Conservation (phyloP, 768 basidiomycete species). For the Rossbeevera mucosa region DNA sequence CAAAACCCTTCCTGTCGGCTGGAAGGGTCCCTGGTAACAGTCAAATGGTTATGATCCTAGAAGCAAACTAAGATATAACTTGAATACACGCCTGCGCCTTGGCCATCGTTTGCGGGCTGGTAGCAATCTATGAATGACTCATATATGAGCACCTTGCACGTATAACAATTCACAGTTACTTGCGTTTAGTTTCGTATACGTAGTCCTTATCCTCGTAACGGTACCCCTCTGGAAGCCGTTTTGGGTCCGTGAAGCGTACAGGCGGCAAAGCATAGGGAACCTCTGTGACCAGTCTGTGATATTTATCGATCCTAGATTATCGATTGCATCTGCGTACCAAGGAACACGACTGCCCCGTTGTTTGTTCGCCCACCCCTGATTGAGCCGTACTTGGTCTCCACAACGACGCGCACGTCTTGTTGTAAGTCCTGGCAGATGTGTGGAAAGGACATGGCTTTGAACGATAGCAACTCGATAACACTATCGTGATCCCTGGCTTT, state of each 20-base stretch:
- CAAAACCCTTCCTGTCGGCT: constrained; percentile 60
- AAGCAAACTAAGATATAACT: background rate
- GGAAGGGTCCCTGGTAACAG: constrained; percentile 38
- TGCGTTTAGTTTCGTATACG: constrained; percentile 53
- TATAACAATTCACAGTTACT: constrained; percentile 19
- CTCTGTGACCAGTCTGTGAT: constrained; percentile 38
- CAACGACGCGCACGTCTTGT: constrained; percentile 39
- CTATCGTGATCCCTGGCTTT: background rate
- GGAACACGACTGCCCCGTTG: constrained; percentile 60
- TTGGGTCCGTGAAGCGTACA: constrained; percentile 58
- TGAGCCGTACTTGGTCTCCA: constrained; percentile 51
- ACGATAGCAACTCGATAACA: background rate
- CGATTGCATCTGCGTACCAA: constrained; percentile 40
- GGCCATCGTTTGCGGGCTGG: constrained; percentile 65
- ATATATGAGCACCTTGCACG: background rate
- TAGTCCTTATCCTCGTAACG: constrained; percentile 60
- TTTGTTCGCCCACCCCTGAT: constrained; percentile 55
- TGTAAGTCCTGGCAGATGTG: constrained; percentile 59
- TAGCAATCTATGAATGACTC: constrained; percentile 42
- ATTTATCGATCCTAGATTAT: background rate
- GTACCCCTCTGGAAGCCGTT: constrained; percentile 48
- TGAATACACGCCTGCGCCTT: constrained; percentile 42
- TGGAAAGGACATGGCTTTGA: background rate
- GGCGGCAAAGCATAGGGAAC: constrained; percentile 70
- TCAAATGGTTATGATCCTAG: background rate